Evolutionary conservation across 2,329 filamentous ascomycete genomes (phyloP), one percentile per base, ranked within the genome.

Genomic region (Verticillium longisporum): DNA sequence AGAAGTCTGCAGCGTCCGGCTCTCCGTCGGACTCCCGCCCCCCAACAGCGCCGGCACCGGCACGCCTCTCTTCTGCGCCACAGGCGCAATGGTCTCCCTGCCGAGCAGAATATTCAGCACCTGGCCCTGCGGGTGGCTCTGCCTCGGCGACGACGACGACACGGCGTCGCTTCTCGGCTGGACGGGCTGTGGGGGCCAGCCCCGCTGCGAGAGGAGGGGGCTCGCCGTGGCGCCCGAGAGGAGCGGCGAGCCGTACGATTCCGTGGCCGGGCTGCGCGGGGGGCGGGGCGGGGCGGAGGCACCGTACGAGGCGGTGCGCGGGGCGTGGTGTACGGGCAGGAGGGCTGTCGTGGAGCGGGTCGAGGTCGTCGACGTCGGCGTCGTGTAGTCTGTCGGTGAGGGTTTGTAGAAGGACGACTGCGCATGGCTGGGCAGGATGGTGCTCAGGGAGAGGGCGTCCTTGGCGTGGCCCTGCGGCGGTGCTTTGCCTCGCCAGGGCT

Each of bases 21-120:
- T 67, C 68, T 77, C 74, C 0, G 73, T 70, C 0, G 76, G 77
- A 62, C 71, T 67, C 62, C 73, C 66, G 59, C 68, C 54, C 26
- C 65, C 64, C 57, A 59, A 18, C 0, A 58, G 58, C 36, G 61
- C 54, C 2, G 62, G 61, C 11, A 60, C 54, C 7, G 62, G 61
- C 11, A 60, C 54, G 7, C 61, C 61, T 67, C 21, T 61, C 63
- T 61, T 58, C 3, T 62, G 60, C 57, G 58, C 2, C 32, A 54
- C 32, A 2, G 59, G 58, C 31, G 37, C 38, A 32, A 38, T 15
- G 57, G 26, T 15, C 54, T 55, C 54, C 54, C 26, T 34, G 13
- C 54, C 54, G 13, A 55, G 54, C 13, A 55, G 54, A 14, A 55
- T 34, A 21, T 55, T 34, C 4, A 55, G 26, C 26, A 55, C 54